Base-by-base conservation (phyloP, 139 green algal species). In the Desmodesmus armatus region DNA sequence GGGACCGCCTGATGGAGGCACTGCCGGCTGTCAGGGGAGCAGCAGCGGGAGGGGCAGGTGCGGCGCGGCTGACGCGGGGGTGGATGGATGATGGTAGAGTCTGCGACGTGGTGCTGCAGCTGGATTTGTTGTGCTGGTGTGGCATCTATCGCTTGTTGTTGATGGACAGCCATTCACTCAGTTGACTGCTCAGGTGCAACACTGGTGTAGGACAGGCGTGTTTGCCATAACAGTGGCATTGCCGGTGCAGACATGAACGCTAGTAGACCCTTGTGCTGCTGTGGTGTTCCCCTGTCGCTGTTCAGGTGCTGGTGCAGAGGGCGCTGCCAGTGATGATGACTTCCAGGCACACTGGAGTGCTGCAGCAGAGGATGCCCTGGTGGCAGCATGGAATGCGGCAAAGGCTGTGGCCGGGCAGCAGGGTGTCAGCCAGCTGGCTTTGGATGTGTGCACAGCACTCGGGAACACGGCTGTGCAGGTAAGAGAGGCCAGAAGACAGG, bases 21-120 rank as follows among this genome's bases (percentile, higher is more conserved):
- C 49, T 81, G 49, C 33, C 69, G 33, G 49, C 23, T 44, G 51
- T 76, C 47, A 55, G 9, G 13, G 67, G 31, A 76, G 67, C 65
- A 73, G 19, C 65, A 73, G 19, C 65, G 41, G 65, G 7, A 9
- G 6, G 65, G 9, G 21, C 29, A 44, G 29, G n/a, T 41, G 33
- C n/a, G 25, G 65, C 65, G 41, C 65, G 25, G 33, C 65, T 43
- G 41, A 19, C n/a, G 47, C 47, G 47, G 47, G 47, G 47, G 13
- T 58, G 47, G 13, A 58, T 13, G 47, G 47, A 15, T 58, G 47
- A 15, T 58, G 47, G 13, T 58, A 55, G 47, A 7, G 13, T 7
- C n/a, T 17, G n/a, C 25, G 65, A 44, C 65, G 19, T 62, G 39
- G 2, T 51, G 70, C 70, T 60, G 70, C 70, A 41, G 70, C 40